These are phyloP conservation scores for Beauveria rudraprayagi DNA, from an alignment of 2,329 filamentous ascomycete species.

Conservation along the genomic window DNA sequence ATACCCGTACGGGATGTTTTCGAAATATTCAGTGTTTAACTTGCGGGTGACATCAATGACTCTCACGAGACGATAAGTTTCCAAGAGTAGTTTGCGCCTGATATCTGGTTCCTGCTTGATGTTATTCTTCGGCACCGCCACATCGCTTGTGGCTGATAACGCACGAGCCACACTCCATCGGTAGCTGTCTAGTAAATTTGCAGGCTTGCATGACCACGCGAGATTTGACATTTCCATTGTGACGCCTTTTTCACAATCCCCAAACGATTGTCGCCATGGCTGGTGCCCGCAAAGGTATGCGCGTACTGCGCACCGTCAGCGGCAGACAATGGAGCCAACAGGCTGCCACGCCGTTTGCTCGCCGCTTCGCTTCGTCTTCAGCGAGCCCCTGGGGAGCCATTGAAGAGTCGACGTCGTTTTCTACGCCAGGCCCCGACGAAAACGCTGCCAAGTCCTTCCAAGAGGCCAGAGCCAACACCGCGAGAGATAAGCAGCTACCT, in stretches of 20 bases:
- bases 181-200: constrained; percentile 4
- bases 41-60: too few species aligned
- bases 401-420: constrained; percentile 42
- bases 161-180: constrained; percentile 5
- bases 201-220: background rate
- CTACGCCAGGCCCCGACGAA: constrained; percentile 31
- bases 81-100: background rate
- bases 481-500: constrained; percentile 33
- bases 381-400: constrained; percentile 36
- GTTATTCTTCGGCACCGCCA: constrained; percentile 3
- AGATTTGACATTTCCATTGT: background rate
- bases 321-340: constrained; percentile 21
- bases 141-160: constrained; percentile 1
- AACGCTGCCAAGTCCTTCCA: constrained; percentile 33
- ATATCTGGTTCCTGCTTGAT: background rate
- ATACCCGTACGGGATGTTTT: too few species aligned
- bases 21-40: too few species aligned
- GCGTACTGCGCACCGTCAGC: constrained; percentile 25
- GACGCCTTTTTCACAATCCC: background rate
- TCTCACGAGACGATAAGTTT: too few species aligned
- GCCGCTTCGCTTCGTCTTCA: constrained; percentile 41
- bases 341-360: constrained; percentile 19
- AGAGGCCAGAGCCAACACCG: constrained; percentile 26
- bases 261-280: constrained; percentile 27
- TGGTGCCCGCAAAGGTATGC: constrained; percentile 32